Evolutionary conservation across 192 early-diverging fungal species (phyloP).

Genomic region (Linnemannia hyalina): DNA sequence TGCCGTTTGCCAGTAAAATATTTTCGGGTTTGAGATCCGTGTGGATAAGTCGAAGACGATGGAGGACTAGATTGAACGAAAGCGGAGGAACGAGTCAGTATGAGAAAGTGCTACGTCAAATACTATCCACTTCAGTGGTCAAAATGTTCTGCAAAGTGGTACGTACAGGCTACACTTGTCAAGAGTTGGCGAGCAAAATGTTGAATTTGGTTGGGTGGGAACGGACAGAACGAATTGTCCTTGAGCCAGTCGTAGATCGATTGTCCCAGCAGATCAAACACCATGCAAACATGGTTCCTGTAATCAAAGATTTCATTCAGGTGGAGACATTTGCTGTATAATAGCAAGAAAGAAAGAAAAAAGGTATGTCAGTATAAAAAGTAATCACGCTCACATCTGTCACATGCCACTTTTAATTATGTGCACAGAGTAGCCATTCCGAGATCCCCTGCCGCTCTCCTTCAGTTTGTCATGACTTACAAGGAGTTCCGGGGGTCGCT

Average conservation of each 20-base stretch:
- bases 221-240: slow-evolving; percentile 89
- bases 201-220: slow-evolving; percentile 88
- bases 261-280: slow-evolving; percentile 91
- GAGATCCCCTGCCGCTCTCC: neutral
- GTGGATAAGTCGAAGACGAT: slow-evolving; percentile 89
- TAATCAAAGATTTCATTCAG: slow-evolving; percentile 87
- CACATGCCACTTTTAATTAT: neutral
- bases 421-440: neutral
- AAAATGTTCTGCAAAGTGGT: neutral
- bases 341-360: slow-evolving; percentile 8
- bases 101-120: neutral
- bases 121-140: neutral
- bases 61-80: slow-evolving; percentile 70
- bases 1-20: slow-evolving; percentile 81
- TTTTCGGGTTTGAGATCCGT: slow-evolving; percentile 99
- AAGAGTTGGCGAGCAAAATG: slow-evolving; percentile 89
- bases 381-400: neutral
- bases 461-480: slow-evolving; percentile 59
- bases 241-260: slow-evolving; percentile 98
- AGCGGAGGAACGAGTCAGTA: neutral
- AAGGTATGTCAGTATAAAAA: slow-evolving; percentile 8
- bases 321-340: slow-evolving; percentile 87
- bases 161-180: slow-evolving; percentile 84
- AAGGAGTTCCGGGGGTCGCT: slow-evolving; percentile 85
- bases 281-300: slow-evolving; percentile 97